phyloP scores from a whole-genome alignment of 441 rosid species.

The Corymbia citriodora region DNA sequence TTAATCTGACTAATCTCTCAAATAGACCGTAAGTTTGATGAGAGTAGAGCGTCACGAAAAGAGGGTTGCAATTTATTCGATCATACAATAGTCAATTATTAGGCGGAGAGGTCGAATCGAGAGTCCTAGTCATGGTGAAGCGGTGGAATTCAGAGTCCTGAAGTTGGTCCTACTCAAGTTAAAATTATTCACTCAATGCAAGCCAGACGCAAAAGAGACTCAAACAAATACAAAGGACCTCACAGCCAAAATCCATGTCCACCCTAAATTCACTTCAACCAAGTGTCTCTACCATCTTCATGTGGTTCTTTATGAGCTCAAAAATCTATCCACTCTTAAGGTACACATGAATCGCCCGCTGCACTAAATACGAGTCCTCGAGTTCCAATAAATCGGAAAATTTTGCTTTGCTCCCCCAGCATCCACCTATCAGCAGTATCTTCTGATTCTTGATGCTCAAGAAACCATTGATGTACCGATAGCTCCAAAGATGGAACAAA shows the following conservation, averaged over 20 bases:
- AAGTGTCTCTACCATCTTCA: not conserved
- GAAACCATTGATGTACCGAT: not conserved
- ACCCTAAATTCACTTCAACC: not conserved
- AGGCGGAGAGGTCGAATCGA: not conserved
- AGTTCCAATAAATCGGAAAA: not conserved
- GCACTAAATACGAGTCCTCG: not conserved
- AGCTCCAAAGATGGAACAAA: not conserved
- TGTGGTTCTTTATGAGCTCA: not conserved
- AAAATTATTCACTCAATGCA: not conserved
- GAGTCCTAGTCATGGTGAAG: not conserved
- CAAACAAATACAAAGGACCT: not conserved
- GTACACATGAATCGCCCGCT: not conserved
- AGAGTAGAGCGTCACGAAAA: not conserved
- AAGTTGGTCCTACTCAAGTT: not conserved
- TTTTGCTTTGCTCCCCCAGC: not conserved
- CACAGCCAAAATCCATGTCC: not conserved
- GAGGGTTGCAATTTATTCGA: not conserved
- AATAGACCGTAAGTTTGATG: not conserved
- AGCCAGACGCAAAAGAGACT: not conserved
- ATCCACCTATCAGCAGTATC: not conserved
- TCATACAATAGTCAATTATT: not conserved
- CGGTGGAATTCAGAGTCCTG: too few species aligned
- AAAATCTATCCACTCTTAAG: not conserved
- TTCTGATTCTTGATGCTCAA: not conserved
- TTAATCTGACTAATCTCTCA: not conserved